Evolutionary conservation across 768 basidiomycete species (phyloP).

Genomic region (Gymnopilus junonius): DNA sequence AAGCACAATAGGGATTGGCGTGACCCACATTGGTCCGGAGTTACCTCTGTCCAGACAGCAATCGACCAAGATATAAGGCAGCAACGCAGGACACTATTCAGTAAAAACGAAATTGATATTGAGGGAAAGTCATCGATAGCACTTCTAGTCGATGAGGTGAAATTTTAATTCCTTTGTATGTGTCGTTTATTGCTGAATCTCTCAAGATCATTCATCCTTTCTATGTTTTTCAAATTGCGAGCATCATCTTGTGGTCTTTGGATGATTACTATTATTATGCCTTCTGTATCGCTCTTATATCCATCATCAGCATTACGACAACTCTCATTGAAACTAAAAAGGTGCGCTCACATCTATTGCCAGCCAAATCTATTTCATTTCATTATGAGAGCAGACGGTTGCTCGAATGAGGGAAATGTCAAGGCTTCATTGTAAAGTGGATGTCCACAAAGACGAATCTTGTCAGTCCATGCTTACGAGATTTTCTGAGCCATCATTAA

Average conservation of each 20-base stretch:
- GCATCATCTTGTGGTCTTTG: slow-evolving; percentile 90
- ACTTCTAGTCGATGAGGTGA: slow-evolving; percentile 88
- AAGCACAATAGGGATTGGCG: slow-evolving; percentile 80
- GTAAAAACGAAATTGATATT: slow-evolving; percentile 87
- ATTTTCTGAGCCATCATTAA: neutral
- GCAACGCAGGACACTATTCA: slow-evolving; percentile 80
- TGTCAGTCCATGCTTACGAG: slow-evolving; percentile 53
- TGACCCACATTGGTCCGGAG: slow-evolving; percentile 72
- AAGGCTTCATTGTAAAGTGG: slow-evolving; percentile 78
- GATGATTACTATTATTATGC: slow-evolving; percentile 98
- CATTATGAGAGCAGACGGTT: slow-evolving; percentile 65
- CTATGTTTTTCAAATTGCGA: slow-evolving; percentile 97
- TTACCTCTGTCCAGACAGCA: slow-evolving; percentile 68
- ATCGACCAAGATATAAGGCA: slow-evolving; percentile 54
- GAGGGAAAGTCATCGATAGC: slow-evolving; percentile 80
- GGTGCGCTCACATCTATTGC: slow-evolving; percentile 45
- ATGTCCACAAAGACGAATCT: slow-evolving; percentile 66
- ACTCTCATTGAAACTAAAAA: slow-evolving; percentile 93
- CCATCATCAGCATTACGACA: slow-evolving; percentile 77
- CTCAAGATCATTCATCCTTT: slow-evolving; percentile 90
- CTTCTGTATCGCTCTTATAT: slow-evolving; percentile 94
- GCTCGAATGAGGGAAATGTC: slow-evolving; percentile 97
- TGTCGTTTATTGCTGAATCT: neutral
- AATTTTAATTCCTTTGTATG: slow-evolving; percentile 1
- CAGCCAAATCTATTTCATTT: slow-evolving; percentile 10